Base-by-base conservation (phyloP, 2,329 filamentous ascomycete species). In the Fusarium cicatricum region DNA sequence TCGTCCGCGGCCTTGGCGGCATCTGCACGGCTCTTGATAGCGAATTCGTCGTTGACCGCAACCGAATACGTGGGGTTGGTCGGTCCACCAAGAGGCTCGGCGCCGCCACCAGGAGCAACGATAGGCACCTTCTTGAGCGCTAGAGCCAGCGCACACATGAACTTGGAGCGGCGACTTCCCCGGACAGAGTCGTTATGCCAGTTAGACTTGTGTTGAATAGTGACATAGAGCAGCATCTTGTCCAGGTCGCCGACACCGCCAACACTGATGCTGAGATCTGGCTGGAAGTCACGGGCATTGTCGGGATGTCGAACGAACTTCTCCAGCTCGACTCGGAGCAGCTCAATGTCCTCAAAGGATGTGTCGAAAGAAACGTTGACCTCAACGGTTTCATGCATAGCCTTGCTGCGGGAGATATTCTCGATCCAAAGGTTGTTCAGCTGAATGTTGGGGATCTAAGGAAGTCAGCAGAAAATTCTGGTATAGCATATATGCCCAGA, bases 371-470 rank as follows among this genome's bases (percentile, higher is more conserved):
- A 88, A 54, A 97, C 88, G 58, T 89, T 90, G 45, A 98, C 80
- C 11, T 88, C 85, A 46, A 98, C 82, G 45, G 86, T 86, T 75
- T 96, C 95, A 62, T 89, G 89, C 94, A 97, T 97, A 41, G 92
- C 88, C 74, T 92, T 93, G 72, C 90, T 94, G 47, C 95, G 90
- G 10, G 90, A 90, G 60, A 97, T 85, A 73, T 99, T 99, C 74
- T 98, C 94, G 50, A 99, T 88, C 90, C 92, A 97, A n/a, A 93
- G 79, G 46, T 86, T 89, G 80, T 98, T 98, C 48, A 98, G 83
- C 2, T 92, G 82, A 70, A 96, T 96, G 76, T 99, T 98, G 36
- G 95, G 93, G 2, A 96, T 87, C 76, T 96, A 7, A 15, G 85
- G 0, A 29, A 11, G 37, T 62, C 21, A 52, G 55, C 19, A 5